Conservation (phyloP, 345 rosid species). For the Eucalyptus coolabah region DNA sequence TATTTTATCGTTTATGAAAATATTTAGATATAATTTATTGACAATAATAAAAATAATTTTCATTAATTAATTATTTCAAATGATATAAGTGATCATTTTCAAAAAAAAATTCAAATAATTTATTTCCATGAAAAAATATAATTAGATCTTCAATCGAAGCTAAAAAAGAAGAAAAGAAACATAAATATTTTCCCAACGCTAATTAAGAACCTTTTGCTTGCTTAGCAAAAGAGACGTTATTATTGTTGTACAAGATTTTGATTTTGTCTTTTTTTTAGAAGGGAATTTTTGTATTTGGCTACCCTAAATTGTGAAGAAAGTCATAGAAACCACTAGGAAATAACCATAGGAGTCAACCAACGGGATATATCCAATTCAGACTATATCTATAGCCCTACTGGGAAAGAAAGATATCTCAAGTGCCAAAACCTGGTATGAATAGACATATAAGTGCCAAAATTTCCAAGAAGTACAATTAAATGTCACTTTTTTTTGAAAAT, state of each 20-base stretch:
- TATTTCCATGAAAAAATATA: not conserved
- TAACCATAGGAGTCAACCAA: not conserved
- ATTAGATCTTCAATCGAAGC: not conserved
- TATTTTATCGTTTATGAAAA: no score
- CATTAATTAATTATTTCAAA: no score
- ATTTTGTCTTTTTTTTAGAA: not conserved
- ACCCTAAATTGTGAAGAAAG: not conserved
- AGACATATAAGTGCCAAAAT: no score
- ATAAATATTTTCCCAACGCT: not conserved
- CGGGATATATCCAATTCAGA: not conserved
- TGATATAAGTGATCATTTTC: accelerated
- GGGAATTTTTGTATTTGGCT: not conserved
- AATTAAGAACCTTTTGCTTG: not conserved
- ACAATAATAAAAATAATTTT: accelerated
- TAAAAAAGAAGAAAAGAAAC: not conserved
- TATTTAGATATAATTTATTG: no score
- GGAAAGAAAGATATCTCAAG: no score
- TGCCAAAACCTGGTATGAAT: accelerated
- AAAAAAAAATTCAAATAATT: accelerated
- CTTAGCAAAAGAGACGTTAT: accelerated
- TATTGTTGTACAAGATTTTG: not conserved
- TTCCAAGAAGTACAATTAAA: no score
- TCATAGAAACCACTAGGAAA: not conserved
- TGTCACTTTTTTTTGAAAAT: not conserved
- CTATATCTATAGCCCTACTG: no score